phyloP scores from a whole-genome alignment of 331 rosid genomes.

The Phaseolus coccineus region DNA sequence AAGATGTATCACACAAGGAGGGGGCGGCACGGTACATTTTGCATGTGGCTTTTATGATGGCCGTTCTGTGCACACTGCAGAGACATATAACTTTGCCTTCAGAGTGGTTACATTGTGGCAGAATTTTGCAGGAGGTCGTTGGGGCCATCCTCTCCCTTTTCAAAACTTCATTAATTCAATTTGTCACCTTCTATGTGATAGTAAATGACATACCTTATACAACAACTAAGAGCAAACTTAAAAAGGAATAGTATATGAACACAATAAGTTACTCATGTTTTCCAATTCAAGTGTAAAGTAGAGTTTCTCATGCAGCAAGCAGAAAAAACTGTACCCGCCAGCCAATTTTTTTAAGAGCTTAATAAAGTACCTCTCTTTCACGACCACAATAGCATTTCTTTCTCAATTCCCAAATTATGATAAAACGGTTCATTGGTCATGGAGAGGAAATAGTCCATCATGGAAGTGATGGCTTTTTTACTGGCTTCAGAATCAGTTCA shows the following conservation, averaged over 20 bases:
- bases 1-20: constrained; percentile 15
- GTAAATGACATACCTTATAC: background rate
- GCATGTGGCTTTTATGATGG: constrained; percentile 45
- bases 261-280: background rate
- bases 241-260: constrained; percentile 4
- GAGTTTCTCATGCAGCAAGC: background rate
- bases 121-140: constrained; percentile 13
- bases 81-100: constrained; percentile 27
- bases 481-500: constrained; percentile 3
- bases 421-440: constrained; percentile 10
- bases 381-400: background rate
- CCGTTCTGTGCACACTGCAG: constrained; percentile 10
- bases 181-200: background rate
- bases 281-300: background rate
- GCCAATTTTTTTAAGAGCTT: background rate
- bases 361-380: background rate
- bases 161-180: background rate
- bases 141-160: constrained; percentile 36
- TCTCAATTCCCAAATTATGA: constrained; percentile 20
- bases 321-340: background rate
- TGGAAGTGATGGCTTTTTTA: constrained; percentile 1
- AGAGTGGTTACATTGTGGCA: constrained; percentile 18
- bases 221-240: background rate
- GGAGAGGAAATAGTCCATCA: constrained; percentile 4
- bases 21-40: constrained; percentile 34